Conservation (phyloP, 1,284 basidiomycete genomes). For the Boletus semigastroideus region DNA sequence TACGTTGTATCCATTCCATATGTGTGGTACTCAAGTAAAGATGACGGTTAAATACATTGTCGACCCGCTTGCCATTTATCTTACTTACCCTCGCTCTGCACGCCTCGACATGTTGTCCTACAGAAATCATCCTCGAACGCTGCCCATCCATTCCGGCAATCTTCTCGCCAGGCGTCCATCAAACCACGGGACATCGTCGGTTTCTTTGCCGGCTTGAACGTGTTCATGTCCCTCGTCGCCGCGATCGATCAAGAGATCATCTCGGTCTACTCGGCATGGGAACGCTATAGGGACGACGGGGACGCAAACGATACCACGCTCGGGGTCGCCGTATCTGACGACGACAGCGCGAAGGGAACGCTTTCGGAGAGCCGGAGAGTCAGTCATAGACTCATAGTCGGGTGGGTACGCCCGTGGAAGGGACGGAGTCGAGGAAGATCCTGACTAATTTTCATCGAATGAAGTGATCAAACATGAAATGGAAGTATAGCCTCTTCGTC, state of each 20-base stretch:
- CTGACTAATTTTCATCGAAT: no score
- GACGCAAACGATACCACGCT: slow-evolving; percentile 28
- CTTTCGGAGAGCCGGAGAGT: slow-evolving; percentile 24
- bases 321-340: slow-evolving; percentile 16
- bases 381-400: slow-evolving; percentile 26
- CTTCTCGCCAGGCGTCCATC: slow-evolving; percentile 45
- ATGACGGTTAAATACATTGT: no score
- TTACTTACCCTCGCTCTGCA: slow-evolving; percentile 78
- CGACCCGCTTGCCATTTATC: no score
- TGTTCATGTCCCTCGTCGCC: slow-evolving; percentile 80
- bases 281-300: slow-evolving; percentile 68
- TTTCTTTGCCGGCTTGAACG: slow-evolving; percentile 85
- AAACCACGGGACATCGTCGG: slow-evolving; percentile 68
- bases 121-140: slow-evolving; percentile 28
- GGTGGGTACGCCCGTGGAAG: slow-evolving; percentile 22
- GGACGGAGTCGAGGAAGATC: slow-evolving; percentile 10
- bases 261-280: slow-evolving; percentile 86
- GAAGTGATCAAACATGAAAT: no score
- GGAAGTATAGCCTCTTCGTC: no score
- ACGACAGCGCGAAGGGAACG: slow-evolving; percentile 18
- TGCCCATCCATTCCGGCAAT: slow-evolving; percentile 45
- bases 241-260: slow-evolving; percentile 91
- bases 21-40: no score
- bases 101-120: slow-evolving; percentile 45
- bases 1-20: slow-evolving; percentile 24